phyloP scores from a whole-genome alignment of 805 yeast genomes.

The Lipomyces orientalis region DNA sequence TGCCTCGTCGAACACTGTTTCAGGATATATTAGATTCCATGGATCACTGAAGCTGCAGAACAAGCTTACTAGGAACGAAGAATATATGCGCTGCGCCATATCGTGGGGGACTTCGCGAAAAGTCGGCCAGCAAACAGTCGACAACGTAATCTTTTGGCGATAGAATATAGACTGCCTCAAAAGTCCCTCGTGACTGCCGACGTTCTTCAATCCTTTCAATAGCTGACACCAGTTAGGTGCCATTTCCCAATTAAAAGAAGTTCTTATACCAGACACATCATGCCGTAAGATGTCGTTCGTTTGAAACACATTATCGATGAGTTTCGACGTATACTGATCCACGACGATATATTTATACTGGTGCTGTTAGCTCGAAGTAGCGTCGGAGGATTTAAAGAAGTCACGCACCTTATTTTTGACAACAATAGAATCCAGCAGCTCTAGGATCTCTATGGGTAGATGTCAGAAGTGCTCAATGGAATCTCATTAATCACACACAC shows the following conservation, averaged over 20 bases:
- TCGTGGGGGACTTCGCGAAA: conserved; percentile 64
- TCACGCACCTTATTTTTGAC: conserved; percentile 26
- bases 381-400: neutral
- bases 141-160: conserved; percentile 71
- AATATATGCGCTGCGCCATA: conserved; percentile 77
- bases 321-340: conserved; percentile 59
- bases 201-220: conserved; percentile 66
- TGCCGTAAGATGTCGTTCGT: conserved; percentile 25
- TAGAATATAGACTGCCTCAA: conserved; percentile 81
- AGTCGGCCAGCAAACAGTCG: conserved; percentile 81
- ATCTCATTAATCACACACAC: conserved; percentile 3
- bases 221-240: conserved; percentile 44
- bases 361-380: neutral
- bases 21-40: neutral
- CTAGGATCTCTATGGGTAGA: conserved; percentile 20
- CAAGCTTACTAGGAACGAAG: conserved; percentile 63
- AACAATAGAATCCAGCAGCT: conserved; percentile 29
- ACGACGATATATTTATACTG: conserved; percentile 56
- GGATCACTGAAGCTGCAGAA: conserved; percentile 40
- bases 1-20: conserved; percentile 33
- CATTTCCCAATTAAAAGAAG: neutral
- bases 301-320: conserved; percentile 49
- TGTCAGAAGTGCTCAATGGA: neutral
- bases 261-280: conserved; percentile 29
- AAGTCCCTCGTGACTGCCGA: conserved; percentile 64